Conservation (phyloP, 1,284 basidiomycete genomes). For the Wolfiporia cocos region DNA sequence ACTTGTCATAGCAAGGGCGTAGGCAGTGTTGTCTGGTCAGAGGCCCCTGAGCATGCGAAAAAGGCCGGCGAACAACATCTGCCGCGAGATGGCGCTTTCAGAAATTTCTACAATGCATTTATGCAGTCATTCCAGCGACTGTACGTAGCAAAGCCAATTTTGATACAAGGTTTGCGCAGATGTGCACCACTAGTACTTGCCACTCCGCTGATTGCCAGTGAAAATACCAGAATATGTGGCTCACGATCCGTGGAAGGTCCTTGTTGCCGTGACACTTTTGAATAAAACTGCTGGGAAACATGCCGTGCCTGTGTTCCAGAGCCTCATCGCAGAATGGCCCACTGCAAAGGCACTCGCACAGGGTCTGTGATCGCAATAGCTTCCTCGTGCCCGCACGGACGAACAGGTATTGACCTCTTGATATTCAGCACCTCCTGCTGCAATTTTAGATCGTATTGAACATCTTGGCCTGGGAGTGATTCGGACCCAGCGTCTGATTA, state of each 20-base stretch:
- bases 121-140: constrained; percentile 8
- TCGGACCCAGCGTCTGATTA: background rate
- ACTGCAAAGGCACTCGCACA: constrained; percentile 42
- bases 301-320: constrained; percentile 51
- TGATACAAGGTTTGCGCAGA: constrained; percentile 16
- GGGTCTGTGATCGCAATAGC: too few relatives aligned
- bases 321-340: constrained; percentile 44
- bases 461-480: background rate
- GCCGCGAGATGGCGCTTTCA: constrained; percentile 5
- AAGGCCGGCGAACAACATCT: background rate
- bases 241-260: constrained; percentile 46
- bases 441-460: too few relatives aligned
- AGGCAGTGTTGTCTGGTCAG: background rate
- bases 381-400: too few relatives aligned
- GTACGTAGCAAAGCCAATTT: constrained; percentile 18
- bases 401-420: too few relatives aligned
- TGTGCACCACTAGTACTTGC: too few relatives aligned
- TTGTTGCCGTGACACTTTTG: constrained; percentile 47
- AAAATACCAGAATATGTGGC: constrained; percentile 35
- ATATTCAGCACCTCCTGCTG: too few relatives aligned
- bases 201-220: background rate
- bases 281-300: constrained; percentile 50
- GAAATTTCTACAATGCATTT: constrained; percentile 11
- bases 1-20: background rate
- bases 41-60: background rate